Percentiles rank a stretch among this genome's conserved stretches.
Evolutionary conservation across 371 early-diverging fungal species (phyloP).

Genomic region (Apophysomyces elegans): DNA sequence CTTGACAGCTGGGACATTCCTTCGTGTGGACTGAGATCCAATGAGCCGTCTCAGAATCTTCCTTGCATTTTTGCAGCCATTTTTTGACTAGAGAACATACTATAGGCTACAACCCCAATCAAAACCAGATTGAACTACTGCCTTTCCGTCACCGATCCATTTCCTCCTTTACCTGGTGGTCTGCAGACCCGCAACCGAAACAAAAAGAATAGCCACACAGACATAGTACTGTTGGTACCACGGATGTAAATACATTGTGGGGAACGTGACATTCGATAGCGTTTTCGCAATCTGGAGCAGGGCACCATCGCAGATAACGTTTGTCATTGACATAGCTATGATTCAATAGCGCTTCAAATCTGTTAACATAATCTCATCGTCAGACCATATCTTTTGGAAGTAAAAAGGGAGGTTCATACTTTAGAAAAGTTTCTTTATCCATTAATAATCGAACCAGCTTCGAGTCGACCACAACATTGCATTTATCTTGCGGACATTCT

Average conservation of each 20-base stretch:
- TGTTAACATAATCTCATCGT: conserved; percentile 14
- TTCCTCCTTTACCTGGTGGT: conserved; percentile 70
- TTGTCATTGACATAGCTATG: conserved; percentile 91
- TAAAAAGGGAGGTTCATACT: conserved; percentile 33
- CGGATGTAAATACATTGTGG: conserved; percentile 64
- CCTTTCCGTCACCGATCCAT: too few relatives aligned
- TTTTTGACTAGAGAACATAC: conserved; percentile 84
- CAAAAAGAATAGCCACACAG: conserved; percentile 85
- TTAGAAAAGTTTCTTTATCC: conserved; percentile 43
- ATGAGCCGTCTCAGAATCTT: conserved; percentile 97
- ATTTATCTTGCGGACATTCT: conserved; percentile 82
- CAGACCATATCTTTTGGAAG: too few relatives aligned
- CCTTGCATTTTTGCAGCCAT: conserved; percentile 96
- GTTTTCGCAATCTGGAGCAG: conserved; percentile 94
- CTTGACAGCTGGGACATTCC: conserved; percentile 92
- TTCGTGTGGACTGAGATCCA: conserved; percentile 98
- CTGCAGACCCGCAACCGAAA: conserved; percentile 89
- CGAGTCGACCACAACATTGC: conserved; percentile 83
- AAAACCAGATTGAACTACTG: neutral
- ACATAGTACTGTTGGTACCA: conserved; percentile 90
- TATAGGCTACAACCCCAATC: conserved; percentile 59
- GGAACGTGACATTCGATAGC: conserved; percentile 89
- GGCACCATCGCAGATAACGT: conserved; percentile 88
- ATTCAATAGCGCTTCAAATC: conserved; percentile 80
- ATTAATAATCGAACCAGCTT: conserved; percentile 75